Evolutionary conservation across 108 stramenopile genomes (phyloP), one percentile per base, ranked within the genome.

Genomic region (Parietichytrium sp.): DNA sequence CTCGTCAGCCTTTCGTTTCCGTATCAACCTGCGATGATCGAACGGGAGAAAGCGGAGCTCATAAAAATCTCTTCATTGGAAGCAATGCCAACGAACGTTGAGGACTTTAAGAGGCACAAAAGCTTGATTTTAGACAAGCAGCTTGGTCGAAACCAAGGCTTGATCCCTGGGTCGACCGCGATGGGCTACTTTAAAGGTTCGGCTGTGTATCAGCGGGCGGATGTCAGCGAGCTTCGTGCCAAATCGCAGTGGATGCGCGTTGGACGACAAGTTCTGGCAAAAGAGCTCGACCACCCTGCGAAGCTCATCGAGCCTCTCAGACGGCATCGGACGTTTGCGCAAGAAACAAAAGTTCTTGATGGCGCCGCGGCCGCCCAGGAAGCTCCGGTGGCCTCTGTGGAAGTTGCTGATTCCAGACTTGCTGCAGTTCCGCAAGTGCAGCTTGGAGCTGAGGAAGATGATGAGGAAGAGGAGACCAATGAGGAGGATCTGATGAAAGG

Each of bases 261-360:
- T n/a, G 61, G 16, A 6, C 61, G 61, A 10, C 38, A 45, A 16
- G 20, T 72, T 7, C 61, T 33, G 10, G 33, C 29, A 6, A 42
- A 72, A 33, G 61, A 72, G 42, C 42, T 16, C 10, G 20, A 6
- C 33, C n/a, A 36, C 6, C 61, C 61, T 33, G 36, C 36, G 23
- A 72, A 72, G 61, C 61, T 72, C 3, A 42, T 72, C 20, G 61
- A 72, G 10, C 61, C 61, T 6, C 36, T 72, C 25, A 33, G 61
- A 6, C 61, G 61, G 20, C 23, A 25, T 33, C 38, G 61, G n/a
- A 0, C 33, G 27, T 0, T 15, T 1, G 0, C 18, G 13, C 42
- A 36, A 33, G 42, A 10, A 18, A 27, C 10, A 33, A 6, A 2
- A 18, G 0, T 8, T 50, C 18, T 18, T 50, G n/a, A 50, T 18